phyloP scores from a whole-genome alignment of 768 basidiomycete genomes.

The Naganishia kalamii region DNA sequence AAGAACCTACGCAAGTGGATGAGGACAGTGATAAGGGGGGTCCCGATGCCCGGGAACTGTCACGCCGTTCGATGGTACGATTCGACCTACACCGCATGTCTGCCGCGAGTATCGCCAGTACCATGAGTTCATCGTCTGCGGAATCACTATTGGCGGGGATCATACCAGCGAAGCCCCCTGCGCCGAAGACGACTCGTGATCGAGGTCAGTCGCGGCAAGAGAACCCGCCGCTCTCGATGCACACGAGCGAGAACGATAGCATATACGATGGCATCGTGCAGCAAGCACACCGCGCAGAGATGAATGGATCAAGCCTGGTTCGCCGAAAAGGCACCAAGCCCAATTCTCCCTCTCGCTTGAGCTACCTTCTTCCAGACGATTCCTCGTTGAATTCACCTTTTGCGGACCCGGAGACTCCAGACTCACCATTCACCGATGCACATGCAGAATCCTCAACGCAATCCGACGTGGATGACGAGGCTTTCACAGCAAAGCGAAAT shows the following conservation, averaged over 20 bases:
- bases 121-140: background rate
- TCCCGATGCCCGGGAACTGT: background rate
- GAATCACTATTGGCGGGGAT: constrained; percentile 1
- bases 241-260: background rate
- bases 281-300: background rate
- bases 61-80: constrained; percentile 3
- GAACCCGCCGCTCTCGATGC: too few relatives aligned
- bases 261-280: constrained; percentile 2
- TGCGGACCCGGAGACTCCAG: background rate
- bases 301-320: background rate
- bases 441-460: background rate
- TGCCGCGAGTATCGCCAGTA: background rate
- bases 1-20: background rate
- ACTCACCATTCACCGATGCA: constrained; percentile 6
- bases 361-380: background rate
- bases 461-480: background rate
- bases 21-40: too few relatives aligned
- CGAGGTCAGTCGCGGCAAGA: background rate
- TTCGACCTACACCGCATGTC: constrained; percentile 12
- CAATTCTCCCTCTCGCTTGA: background rate
- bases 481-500: background rate
- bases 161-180: background rate
- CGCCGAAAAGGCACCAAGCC: background rate
- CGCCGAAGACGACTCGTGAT: background rate
- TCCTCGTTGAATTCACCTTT: background rate